Base-by-base conservation (phyloP, 306 rosid genomes). In the Arachis hypogaea region DNA sequence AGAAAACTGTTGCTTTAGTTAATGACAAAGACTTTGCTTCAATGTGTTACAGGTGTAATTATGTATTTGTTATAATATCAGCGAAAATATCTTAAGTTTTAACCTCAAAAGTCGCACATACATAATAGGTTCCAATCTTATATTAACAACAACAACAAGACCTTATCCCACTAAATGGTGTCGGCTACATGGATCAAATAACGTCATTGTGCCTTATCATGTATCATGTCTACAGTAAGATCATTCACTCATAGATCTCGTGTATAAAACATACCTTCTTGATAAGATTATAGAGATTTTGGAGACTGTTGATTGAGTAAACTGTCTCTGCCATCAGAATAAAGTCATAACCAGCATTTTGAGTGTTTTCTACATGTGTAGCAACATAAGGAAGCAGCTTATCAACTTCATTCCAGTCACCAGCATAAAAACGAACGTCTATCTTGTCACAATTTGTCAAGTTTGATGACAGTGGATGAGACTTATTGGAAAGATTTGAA, bases 311-410 rank as follows among this genome's bases (percentile, higher is more conserved):
- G 69, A 86, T 81, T 29, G 96, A 85, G 88, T 94, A 94, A 71
- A 94, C 96, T 14, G 96, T 94, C 85, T 94, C 98, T 16, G 96
- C 98, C 98, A 94, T 94, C 46, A 94, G 78, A 85, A 94, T 86
- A 77, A 91, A 78, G 82, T 94, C 97, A 84, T 91, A 93, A 46
- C 85, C 89, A 82, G 76, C 63, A 78, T 61, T 82, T 60, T 59
- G 60, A 68, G 16, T 44, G 16, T 40, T 51, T 22, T 71, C 77
- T 47, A 68, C 77, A 61, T 62, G 58, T 55, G 73, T 77, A 47
- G 81, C 46, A 45, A 66, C 85, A 78, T 59, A 73, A 44, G 88
- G 95, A 74, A 94, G 96, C 50, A 88, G 81, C 69, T 84, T 80
- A 83, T 88, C 88, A 43, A 94, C 64, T 83, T 90, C 99, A 76